Evolutionary conservation across 148 eudicot species (phyloP).

Genomic region (Camellia granthamiana): DNA sequence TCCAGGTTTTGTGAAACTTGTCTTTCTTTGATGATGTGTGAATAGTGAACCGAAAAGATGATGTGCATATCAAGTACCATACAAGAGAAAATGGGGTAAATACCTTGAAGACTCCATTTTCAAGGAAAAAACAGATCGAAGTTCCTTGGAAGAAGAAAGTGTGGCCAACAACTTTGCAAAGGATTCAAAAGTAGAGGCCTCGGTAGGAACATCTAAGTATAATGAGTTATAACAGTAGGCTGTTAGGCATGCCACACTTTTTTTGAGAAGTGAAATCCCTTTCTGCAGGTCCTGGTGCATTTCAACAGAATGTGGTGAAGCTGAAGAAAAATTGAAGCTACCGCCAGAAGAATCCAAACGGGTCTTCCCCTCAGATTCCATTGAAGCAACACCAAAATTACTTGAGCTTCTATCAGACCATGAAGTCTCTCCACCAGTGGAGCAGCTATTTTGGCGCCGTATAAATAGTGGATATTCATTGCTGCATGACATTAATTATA

Average conservation of each 20-base stretch:
- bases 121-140: slow-evolving; percentile 65
- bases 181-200: slow-evolving; percentile 92
- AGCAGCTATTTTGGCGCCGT: slow-evolving; percentile 81
- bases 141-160: slow-evolving; percentile 95
- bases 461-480: slow-evolving; percentile 93
- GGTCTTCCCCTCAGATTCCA: slow-evolving; percentile 72
- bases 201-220: slow-evolving; percentile 74
- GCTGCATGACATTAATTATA: slow-evolving; percentile 42
- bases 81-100: slow-evolving; percentile 1
- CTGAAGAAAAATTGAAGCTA: slow-evolving; percentile 76
- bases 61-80: background rate
- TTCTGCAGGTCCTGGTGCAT: slow-evolving; percentile 89
- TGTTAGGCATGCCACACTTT: slow-evolving; percentile 92
- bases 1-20: background rate
- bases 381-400: slow-evolving; percentile 77
- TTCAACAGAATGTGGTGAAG: slow-evolving; percentile 82
- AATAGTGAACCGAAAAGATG: background rate
- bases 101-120: slow-evolving; percentile 84
- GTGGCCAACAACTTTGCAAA: slow-evolving; percentile 82
- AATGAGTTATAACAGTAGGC: slow-evolving; percentile 88
- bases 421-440: slow-evolving; percentile 83
- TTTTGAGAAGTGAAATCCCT: slow-evolving; percentile 96
- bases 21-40: background rate
- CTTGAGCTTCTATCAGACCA: slow-evolving; percentile 87
- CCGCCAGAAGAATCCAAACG: slow-evolving; percentile 63